phyloP scores from a whole-genome alignment of 2,329 filamentous ascomycete genomes.

The Fusarium setosum region DNA sequence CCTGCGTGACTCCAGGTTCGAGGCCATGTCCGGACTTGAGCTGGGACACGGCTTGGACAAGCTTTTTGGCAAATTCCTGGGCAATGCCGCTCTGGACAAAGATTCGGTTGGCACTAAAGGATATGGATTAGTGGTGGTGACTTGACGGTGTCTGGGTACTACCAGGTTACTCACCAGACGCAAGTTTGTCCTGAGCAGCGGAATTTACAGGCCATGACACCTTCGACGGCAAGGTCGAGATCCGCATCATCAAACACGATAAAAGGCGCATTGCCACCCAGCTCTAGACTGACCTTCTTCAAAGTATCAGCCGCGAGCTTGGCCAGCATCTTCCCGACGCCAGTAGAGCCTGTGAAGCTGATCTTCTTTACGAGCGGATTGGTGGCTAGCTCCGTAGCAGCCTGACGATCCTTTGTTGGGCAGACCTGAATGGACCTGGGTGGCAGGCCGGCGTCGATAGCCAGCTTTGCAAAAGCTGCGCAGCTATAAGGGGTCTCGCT shows the following conservation, averaged over 20 bases:
- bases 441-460: conserved; percentile 87
- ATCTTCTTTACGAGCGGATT: conserved; percentile 82
- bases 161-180: no score
- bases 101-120: not conserved
- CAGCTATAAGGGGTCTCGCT: conserved; percentile 93
- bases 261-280: conserved; percentile 95
- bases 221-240: conserved; percentile 83
- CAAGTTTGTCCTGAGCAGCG: conserved; percentile 95
- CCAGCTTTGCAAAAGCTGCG: conserved; percentile 87
- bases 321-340: conserved; percentile 82
- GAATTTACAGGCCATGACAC: conserved; percentile 90
- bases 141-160: no score
- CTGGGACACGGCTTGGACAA: not conserved
- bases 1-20: not conserved
- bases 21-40: not conserved
- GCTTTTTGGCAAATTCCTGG: not conserved
- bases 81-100: not conserved
- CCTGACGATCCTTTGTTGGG: conserved; percentile 80
- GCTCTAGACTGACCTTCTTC: conserved; percentile 87
- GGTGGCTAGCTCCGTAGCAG: conserved; percentile 82
- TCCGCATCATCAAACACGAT: conserved; percentile 98
- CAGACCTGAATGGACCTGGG: conserved; percentile 93
- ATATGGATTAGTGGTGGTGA: no score
- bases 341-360: conserved; percentile 89
- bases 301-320: conserved; percentile 86